phyloP scores from a whole-genome alignment of 768 basidiomycete genomes.

The Suillus spraguei region DNA sequence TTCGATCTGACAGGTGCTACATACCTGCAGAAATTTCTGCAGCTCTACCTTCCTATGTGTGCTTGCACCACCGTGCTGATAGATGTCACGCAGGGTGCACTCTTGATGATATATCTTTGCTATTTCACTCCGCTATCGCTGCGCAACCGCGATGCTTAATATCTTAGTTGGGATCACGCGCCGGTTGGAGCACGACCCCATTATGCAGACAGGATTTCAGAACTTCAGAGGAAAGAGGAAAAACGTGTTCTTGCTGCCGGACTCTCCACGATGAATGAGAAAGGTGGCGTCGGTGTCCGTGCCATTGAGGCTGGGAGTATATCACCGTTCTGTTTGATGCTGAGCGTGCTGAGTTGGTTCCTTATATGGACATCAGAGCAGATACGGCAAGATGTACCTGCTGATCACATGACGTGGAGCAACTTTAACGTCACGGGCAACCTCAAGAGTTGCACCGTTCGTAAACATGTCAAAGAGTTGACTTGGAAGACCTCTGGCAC shows the following conservation, averaged over 20 bases:
- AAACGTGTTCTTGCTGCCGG: constrained; percentile 68
- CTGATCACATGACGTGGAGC: too few relatives aligned
- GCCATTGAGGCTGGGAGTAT: constrained; percentile 77
- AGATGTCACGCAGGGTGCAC: constrained; percentile 82
- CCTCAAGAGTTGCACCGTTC: too few relatives aligned
- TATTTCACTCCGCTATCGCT: constrained; percentile 79
- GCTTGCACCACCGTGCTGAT: constrained; percentile 90
- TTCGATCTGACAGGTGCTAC: constrained; percentile 77
- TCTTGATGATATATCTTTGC: constrained; percentile 78
- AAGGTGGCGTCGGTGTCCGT: constrained; percentile 64
- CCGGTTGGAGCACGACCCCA: constrained; percentile 22
- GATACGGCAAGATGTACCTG: too few relatives aligned
- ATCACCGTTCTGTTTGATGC: constrained; percentile 43
- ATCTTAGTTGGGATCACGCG: constrained; percentile 63
- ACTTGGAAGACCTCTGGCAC: too few relatives aligned
- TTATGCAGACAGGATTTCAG: constrained; percentile 3
- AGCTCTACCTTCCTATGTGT: constrained; percentile 78
- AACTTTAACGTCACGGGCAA: too few relatives aligned
- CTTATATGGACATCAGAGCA: too few relatives aligned
- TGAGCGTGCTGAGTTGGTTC: constrained; percentile 47
- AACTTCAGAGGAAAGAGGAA: constrained; percentile 35
- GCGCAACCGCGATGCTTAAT: constrained; percentile 84
- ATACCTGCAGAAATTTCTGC: constrained; percentile 58
- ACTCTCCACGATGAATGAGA: constrained; percentile 63
- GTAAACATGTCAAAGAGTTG: too few relatives aligned